Evolutionary conservation across 768 basidiomycete species (phyloP).

Genomic region (Suillus americanus): DNA sequence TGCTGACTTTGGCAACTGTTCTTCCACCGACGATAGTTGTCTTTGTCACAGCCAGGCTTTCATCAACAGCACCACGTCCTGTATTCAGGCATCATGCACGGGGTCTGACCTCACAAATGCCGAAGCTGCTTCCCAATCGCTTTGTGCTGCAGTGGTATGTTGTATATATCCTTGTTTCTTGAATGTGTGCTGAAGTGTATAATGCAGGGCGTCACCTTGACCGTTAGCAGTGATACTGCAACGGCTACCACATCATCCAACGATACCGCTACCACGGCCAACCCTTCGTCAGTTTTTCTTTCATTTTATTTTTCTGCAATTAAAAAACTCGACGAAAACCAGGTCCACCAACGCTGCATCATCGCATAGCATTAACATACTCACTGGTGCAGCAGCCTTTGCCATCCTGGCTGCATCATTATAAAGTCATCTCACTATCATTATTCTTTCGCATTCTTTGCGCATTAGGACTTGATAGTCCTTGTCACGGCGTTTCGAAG

Average conservation of each 20-base stretch:
- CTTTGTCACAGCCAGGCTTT: constrained; percentile 53
- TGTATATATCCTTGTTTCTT: not conserved
- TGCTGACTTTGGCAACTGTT: constrained; percentile 47
- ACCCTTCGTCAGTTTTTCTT: constrained; percentile 11
- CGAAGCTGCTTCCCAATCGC: constrained; percentile 36
- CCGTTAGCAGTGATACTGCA: constrained; percentile 26
- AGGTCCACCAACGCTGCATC: constrained; percentile 5
- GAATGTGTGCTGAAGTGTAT: constrained; percentile 5
- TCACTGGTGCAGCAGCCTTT: constrained; percentile 13
- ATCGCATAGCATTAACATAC: constrained; percentile 9
- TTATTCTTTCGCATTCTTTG: constrained; percentile 2
- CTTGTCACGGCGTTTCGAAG: not conserved
- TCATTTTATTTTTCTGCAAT: not conserved
- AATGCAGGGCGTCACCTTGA: constrained; percentile 54
- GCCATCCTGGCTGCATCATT: constrained; percentile 15
- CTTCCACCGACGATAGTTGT: constrained; percentile 50
- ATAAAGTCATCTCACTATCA: constrained; percentile 7
- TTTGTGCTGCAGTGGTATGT: constrained; percentile 55
- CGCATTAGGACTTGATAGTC: not conserved
- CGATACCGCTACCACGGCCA: constrained; percentile 9
- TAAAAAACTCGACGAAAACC: not conserved
- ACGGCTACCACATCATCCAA: constrained; percentile 19
- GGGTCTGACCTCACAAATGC: constrained; percentile 47
- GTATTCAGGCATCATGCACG: constrained; percentile 48
- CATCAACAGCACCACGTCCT: constrained; percentile 43